Base-by-base conservation (phyloP, 345 rosid species). In the Cardamine chenopodiifolia region DNA sequence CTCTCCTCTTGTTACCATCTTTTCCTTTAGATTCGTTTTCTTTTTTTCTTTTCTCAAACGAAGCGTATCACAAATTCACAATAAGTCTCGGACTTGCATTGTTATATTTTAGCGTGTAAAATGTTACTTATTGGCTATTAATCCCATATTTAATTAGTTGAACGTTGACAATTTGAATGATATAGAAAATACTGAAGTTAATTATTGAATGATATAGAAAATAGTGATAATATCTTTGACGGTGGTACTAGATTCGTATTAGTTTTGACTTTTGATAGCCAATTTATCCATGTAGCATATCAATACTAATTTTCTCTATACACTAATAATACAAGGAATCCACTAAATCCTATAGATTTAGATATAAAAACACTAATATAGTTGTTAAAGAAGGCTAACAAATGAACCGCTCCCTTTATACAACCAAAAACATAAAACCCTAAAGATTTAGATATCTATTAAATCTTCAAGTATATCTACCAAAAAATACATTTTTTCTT, bases 21-120 rank as follows among this genome's bases (percentile, higher is more conserved):
- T 71, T 44, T 64, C 19, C 8, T 22, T 55, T 28, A 54, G 75
- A 63, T 77, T 77, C 80, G 61, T 77, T 65, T 70, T 37, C 4
- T 13, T 45, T 48, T 42, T 23, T 34, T 15, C 14, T 23, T 8
- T 34, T 53, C 54, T 17, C 22, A 77, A 37, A 71, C 49, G 53
- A 49, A 44, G 50, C 59, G 56, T 53, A 50, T 23, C 68, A n/a
- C 63, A n/a, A 20, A 23, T 39, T 23, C 68, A n/a, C 63, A n/a
- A 20, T 25, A 18, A 59, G n/a, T 56, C 26, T 55, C 58, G 8
- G 14, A 45, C 58, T 58, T 18, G 42, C 59, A 58, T 4, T 42
- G 25, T 56, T n/a, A 61, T 11, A 62, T 42, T 49, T 52, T 20
- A 53, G 50, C 48, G 2, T 44, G 7, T 11, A 52, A 61, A 62